Percentiles rank a stretch among this genome's conserved stretches.
Evolutionary conservation across 805 yeast species (phyloP).

Genomic region (Kodamaea laetipori): DNA sequence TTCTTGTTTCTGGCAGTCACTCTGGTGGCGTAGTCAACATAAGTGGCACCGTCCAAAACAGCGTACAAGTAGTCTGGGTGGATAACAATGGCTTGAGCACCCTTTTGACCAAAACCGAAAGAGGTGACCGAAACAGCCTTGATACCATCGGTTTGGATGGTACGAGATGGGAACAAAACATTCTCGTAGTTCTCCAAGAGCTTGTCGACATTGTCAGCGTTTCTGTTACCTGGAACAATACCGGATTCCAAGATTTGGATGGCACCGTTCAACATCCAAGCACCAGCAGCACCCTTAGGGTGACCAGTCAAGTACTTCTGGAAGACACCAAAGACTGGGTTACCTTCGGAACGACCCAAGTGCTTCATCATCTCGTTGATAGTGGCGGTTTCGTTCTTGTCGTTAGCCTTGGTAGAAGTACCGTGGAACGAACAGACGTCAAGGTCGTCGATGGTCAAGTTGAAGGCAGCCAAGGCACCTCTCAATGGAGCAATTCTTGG

Average conservation of each 20-base stretch:
- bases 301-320: constrained; percentile 99
- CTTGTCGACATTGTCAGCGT: constrained; percentile 94
- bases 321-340: constrained; percentile 97
- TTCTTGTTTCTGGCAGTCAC: constrained; percentile 81
- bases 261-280: constrained; percentile 99
- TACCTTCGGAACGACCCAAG: constrained; percentile 95
- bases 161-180: constrained; percentile 91
- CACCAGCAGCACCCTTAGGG: constrained; percentile 99
- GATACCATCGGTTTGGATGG: constrained; percentile 93
- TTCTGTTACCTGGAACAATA: constrained; percentile 97
- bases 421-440: constrained; percentile 99
- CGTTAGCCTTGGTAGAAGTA: constrained; percentile 97
- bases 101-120: constrained; percentile 99
- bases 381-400: constrained; percentile 94
- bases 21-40: constrained; percentile 68
- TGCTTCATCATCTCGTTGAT: constrained; percentile 91
- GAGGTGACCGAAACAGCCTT: constrained; percentile 97
- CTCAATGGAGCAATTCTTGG: constrained; percentile 95
- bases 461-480: constrained; percentile 94
- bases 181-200: constrained; percentile 79
- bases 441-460: constrained; percentile 90
- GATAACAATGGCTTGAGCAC: constrained; percentile 90
- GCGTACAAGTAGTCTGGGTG: constrained; percentile 94
- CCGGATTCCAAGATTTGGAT: constrained; percentile 91
- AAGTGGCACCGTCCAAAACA: constrained; percentile 69